A percentile compares a stretch with the other conserved stretches of the same genome.
These are phyloP conservation scores for Calendula officinalis DNA, from an alignment of 129 eudicot species.

Conservation along the genomic window DNA sequence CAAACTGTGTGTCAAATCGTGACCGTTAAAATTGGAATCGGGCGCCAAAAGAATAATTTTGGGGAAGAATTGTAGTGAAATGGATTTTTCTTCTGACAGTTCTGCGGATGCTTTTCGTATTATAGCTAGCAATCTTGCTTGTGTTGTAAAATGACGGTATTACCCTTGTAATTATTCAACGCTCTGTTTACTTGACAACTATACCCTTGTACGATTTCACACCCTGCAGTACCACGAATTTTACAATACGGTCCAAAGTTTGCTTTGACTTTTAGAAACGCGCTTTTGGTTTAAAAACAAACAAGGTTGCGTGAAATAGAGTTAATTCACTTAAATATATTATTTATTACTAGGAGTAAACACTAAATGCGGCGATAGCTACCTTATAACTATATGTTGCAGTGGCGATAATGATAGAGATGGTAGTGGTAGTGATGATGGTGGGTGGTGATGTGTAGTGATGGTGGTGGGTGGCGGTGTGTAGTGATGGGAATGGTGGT, in stretches of 20 bases:
- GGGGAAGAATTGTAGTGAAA: not conserved
- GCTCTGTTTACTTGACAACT: conserved; percentile 1
- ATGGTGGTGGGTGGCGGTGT: too few relatives aligned
- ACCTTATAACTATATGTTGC: too few relatives aligned
- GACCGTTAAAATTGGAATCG: conserved; percentile 31
- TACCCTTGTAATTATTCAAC: conserved; percentile 10
- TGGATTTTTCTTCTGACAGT: conserved; percentile 19
- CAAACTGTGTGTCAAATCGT: conserved; percentile 12
- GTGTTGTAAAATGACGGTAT: conserved; percentile 1
- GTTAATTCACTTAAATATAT: too few relatives aligned
- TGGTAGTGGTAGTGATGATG: too few relatives aligned
- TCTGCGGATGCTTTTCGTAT: conserved; percentile 20
- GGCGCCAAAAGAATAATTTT: conserved; percentile 35
- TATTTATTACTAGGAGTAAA: too few relatives aligned
- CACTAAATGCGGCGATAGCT: too few relatives aligned
- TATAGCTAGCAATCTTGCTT: conserved; percentile 1
- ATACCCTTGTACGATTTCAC: conserved; percentile 3
- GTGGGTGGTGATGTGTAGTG: too few relatives aligned
- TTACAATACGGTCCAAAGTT: not conserved
- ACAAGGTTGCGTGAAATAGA: too few relatives aligned
- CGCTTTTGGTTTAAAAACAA: not conserved
- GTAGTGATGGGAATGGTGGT: too few relatives aligned
- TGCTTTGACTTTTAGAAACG: conserved; percentile 16
- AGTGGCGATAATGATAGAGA: too few relatives aligned
- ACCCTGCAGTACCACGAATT: conserved; percentile 4